These are phyloP conservation scores for Scheffersomyces cryptocercus DNA, from an alignment of 1,139 yeast species.

Conservation along the genomic window DNA sequence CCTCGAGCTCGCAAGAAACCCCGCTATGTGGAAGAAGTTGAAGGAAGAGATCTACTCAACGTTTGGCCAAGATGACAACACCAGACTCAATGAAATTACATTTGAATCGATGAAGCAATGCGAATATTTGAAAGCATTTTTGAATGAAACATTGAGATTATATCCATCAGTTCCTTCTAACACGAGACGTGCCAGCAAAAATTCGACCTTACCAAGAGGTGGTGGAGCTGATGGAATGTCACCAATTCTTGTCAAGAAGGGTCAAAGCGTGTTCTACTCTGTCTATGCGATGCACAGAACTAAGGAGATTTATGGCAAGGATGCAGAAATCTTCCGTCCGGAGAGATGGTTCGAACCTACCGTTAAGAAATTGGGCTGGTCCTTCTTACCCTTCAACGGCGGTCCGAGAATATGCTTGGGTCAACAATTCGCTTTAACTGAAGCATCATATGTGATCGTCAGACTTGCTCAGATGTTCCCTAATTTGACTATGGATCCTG, in stretches of 20 bases:
- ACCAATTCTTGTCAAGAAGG: slow-evolving; percentile 49
- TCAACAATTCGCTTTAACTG: slow-evolving; percentile 60
- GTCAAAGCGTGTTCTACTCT: slow-evolving; percentile 45
- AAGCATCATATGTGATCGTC: slow-evolving; percentile 48
- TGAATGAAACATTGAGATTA: slow-evolving; percentile 53
- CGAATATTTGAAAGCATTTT: slow-evolving; percentile 45
- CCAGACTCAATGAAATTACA: slow-evolving; percentile 32
- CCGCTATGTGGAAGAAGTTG: slow-evolving; percentile 34
- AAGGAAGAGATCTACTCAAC: slow-evolving; percentile 29
- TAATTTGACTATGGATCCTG: slow-evolving; percentile 30
- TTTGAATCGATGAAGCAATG: slow-evolving; percentile 54
- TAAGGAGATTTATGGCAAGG: slow-evolving; percentile 47
- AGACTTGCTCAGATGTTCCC: slow-evolving; percentile 41
- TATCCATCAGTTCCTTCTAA: slow-evolving; percentile 60
- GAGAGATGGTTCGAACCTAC: slow-evolving; percentile 50
- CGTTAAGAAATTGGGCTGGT: slow-evolving; percentile 46
- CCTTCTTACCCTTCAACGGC: slow-evolving; percentile 57
- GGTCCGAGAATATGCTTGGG: slow-evolving; percentile 64
- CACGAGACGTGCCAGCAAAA: slow-evolving; percentile 45
- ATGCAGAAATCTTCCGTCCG: slow-evolving; percentile 48
- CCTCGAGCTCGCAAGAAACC: slow-evolving; percentile 44
- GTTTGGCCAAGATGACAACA: slow-evolving; percentile 38
- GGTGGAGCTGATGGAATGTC: slow-evolving; percentile 46
- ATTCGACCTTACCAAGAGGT: slow-evolving; percentile 53
- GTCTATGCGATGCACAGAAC: slow-evolving; percentile 50